Evolutionary conservation across 2,329 filamentous ascomycete species (phyloP).

Genomic region (Cladosporium oxysporum): DNA sequence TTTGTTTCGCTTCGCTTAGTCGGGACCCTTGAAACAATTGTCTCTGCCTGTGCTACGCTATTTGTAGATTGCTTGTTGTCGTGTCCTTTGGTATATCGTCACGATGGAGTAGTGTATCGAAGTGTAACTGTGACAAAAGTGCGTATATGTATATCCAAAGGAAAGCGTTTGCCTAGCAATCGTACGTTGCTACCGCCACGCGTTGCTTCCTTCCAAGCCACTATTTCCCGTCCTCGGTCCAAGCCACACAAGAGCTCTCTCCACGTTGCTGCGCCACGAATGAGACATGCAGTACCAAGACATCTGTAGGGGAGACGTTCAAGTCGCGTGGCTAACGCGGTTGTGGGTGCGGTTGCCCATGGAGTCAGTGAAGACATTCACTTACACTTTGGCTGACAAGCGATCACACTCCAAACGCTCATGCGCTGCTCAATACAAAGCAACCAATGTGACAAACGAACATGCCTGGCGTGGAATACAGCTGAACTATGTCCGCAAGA

Average conservation of each 20-base stretch:
- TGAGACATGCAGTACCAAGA: neutral
- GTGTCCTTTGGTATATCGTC: neutral
- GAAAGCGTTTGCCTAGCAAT: slow-evolving; percentile 4
- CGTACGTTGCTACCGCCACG: slow-evolving; percentile 6
- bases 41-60: neutral
- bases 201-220: neutral
- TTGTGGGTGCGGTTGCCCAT: neutral
- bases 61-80: neutral
- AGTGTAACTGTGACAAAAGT: neutral
- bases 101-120: no score
- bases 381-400: neutral
- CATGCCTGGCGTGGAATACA: neutral
- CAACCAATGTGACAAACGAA: neutral
- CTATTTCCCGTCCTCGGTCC: neutral
- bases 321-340: neutral
- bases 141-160: neutral
- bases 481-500: neutral
- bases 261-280: slow-evolving; percentile 5
- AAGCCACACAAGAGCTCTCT: slow-evolving; percentile 4
- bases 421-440: neutral
- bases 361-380: neutral
- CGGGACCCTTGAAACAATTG: slow-evolving; percentile 2
- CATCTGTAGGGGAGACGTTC: neutral
- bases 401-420: no score
- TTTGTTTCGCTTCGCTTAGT: slow-evolving; percentile 2